Percentiles rank a stretch among this genome's conserved stretches.
Conservation (phyloP, 352 stramenopile species). For the Globisporangium megalacanthum region DNA sequence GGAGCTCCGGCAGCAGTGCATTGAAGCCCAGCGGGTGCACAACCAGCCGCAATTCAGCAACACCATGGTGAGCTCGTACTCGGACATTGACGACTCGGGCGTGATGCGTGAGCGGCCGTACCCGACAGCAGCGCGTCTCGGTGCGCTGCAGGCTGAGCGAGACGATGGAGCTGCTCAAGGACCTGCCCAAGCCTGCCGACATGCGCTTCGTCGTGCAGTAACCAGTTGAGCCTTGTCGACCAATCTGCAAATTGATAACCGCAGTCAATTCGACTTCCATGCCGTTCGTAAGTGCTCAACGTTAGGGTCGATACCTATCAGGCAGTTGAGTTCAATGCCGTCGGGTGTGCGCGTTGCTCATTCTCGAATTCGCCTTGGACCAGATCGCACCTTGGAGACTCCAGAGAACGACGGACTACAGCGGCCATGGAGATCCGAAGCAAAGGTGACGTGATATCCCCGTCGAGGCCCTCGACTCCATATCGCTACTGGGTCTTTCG, state of each 20-base stretch:
- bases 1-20: constrained; percentile 61
- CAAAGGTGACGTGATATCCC: not conserved
- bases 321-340: too few relatives aligned
- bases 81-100: constrained; percentile 62
- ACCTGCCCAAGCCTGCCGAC: constrained; percentile 62
- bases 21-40: constrained; percentile 52
- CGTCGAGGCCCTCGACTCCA: not conserved
- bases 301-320: too few relatives aligned
- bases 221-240: not conserved
- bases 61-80: constrained; percentile 55
- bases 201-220: constrained; percentile 81
- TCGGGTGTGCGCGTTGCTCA: too few relatives aligned
- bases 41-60: constrained; percentile 29
- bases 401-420: too few relatives aligned
- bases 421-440: not conserved
- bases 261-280: too few relatives aligned
- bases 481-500: not conserved
- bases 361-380: not conserved
- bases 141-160: constrained; percentile 31
- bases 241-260: too few relatives aligned
- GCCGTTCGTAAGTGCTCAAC: too few relatives aligned
- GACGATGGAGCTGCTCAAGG: constrained; percentile 81
- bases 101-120: constrained; percentile 33
- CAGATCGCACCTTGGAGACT: not conserved
- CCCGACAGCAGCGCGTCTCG: not conserved